Evolutionary conservation across 345 rosid species (phyloP), one percentile per base, ranked within the genome.

Genomic region (Sonneratia caseolaris): DNA sequence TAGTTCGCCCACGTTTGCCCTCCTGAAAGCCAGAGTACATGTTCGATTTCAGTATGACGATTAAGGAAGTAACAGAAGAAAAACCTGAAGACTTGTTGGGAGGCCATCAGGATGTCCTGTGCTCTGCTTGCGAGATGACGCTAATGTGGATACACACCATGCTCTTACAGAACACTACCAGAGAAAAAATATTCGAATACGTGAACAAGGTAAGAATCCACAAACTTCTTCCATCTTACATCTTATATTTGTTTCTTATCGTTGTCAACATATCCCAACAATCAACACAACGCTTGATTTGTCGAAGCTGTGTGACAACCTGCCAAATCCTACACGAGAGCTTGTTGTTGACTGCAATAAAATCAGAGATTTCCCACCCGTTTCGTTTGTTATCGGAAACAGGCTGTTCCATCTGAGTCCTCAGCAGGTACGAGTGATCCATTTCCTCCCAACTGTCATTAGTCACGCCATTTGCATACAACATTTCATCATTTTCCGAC

Each of bases 111-210:
- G 76, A 70, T 73, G 56, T 76, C 15, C 35, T 76, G n/a, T 84
- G 92, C 55, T 74, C 85, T 19, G 79, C 82, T 66, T 85, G 88
- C 49, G 85, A 82, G 84, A 84, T 80, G 84, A 71, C 80, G 10
- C 84, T 80, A 65, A 75, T 79, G 71, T 81, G 89, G 88, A 75
- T 84, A 73, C 88, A 87, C 72, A 73, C 78, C 66, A 84, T 81
- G 78, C 82, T 85, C 35, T 75, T 81, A 59, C 83, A 85, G 68
- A 77, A 87, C 72, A 75, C 74, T 73, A 76, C 86, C n/a, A 82
- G 81, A 80, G 87, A 82, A 40, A 72, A 40, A 32, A 64, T 81
- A 53, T 74, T 85, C 73, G 75, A 74, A 73, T 82, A 81, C 66
- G 81, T 80, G 6, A 62, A 77, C 68, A 74, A 82, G 89, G 91